Evolutionary conservation across 768 basidiomycete genomes (phyloP).

Genomic region (Phlebiopsis flavidoalba): DNA sequence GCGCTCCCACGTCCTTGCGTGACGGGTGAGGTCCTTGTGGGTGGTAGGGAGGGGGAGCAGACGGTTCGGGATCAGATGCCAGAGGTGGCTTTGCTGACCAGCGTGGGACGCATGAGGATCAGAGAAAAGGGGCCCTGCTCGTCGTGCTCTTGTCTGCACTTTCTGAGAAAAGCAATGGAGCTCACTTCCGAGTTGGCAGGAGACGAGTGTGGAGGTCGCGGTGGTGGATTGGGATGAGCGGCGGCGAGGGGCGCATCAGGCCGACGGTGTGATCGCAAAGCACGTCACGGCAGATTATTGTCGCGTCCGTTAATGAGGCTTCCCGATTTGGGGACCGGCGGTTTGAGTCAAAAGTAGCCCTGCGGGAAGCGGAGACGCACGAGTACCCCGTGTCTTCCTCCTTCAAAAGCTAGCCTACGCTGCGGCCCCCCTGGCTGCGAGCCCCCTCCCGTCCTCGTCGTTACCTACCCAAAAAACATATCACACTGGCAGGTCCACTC

Average conservation of each 20-base stretch:
- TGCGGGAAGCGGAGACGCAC: constrained; percentile 3
- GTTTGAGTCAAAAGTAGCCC: constrained; percentile 8
- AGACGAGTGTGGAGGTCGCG: neutral
- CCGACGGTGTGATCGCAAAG: neutral
- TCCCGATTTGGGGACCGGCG: neutral
- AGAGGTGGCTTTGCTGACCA: neutral
- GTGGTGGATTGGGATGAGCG: neutral
- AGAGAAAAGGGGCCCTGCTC: neutral
- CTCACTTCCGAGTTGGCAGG: neutral
- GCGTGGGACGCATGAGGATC: neutral
- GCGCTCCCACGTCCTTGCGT: neutral
- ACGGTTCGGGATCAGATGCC: constrained; percentile 3
- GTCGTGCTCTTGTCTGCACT: neutral
- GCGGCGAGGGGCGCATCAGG: neutral
- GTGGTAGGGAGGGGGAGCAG: neutral
- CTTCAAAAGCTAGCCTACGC: neutral
- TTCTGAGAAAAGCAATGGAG: neutral
- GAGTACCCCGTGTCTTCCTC: constrained; percentile 1
- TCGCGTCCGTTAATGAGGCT: constrained; percentile 1
- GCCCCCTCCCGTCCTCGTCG: neutral
- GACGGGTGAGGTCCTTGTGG: neutral
- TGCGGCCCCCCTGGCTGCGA: neutral
- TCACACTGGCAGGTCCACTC: neutral
- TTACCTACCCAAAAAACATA: neutral
- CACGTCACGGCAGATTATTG: neutral